Evolutionary conservation across 2,329 filamentous ascomycete genomes (phyloP), one percentile per base, ranked within the genome.

Genomic region (Colletotrichum eremochloae): DNA sequence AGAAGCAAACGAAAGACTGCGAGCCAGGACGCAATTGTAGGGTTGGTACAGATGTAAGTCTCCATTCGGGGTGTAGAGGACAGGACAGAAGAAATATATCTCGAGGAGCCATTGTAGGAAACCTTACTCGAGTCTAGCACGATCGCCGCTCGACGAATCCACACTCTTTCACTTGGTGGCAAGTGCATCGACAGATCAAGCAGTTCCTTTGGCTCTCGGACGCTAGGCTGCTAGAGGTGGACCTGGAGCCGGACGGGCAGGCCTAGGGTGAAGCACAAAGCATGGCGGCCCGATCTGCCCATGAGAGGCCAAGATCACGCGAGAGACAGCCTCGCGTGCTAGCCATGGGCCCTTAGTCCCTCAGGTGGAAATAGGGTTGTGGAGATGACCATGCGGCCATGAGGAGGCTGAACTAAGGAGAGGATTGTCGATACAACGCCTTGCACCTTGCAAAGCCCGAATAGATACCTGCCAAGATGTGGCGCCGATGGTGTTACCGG

Each of bases 341-440:
- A 67, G 36, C 14, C 42, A 24, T 46, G 31, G 52, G 38, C 56
- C 44, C n/a, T 71, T 29, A 29, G 38, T 46, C 57, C 56, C 36
- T 63, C 58, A 50, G 65, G 46, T 58, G 64, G 56, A 58, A n/a
- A 24, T 52, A 36, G 14, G 5, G 2, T 50, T 33, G 57, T 58
- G 58, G 68, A 68, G 58, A 71, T 63, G 57, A 62, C n/a, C 9
- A 36, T 42, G 29, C 62, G 48, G 55, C 68, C 64, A 68, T 63
- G 68, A n/a, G 50, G 52, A 63, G 57, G 40, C 44, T 15, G 29
- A 4, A 15, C 31, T n/a, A 38, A 53, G 31, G 38, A 31, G 57
- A 61, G 50, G 7, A 44, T 53, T 20, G 52, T 42, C 38, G 44
- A 68, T 44, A 36, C 42, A 29, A 31, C 44, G 68, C 65, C 18